Base-by-base conservation (phyloP, 306 rosid genomes). In the Fragaria ananassa region DNA sequence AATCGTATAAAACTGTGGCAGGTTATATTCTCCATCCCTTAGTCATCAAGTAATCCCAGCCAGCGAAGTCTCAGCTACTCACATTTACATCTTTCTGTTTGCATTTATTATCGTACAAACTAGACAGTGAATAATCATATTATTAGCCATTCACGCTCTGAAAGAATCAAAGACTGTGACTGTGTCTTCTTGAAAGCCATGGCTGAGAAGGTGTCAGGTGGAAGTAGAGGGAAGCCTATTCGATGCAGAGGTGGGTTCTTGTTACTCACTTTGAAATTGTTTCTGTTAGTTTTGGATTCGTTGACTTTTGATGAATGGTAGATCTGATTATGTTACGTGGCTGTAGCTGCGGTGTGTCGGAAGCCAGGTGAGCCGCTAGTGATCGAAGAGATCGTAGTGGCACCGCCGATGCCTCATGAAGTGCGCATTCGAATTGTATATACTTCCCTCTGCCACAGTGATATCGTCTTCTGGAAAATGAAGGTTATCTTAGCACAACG, bases 391-490 rank as follows among this genome's bases (percentile, higher is more conserved):
- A 76, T 94, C 21, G 51, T 83, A 1, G 97, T 94, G 66, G 96
- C 96, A 5, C 92, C 96, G 10, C 97, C 97, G 3, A 82, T 90
- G 97, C 71, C 91, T 41, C 85, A 31, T 56, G 98, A 92, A 81
- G 92, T 66, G 51, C 81, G 96, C 76, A 83, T 94, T 81, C 90
- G 90, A 51, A 79, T 91, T 66, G 62, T 90, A 51, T 92, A 94
- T 51, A 86, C 95, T 4, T 91, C 95, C 71, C 88, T 94, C 2
- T 94, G 97, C 76, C 84, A 87, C 53, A 94, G 93, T 0, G 98
- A 94, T 76, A 10, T 94, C 79, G 85, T 75, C n/a, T 90, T 90
- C 77, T 91, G 96, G 97, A 89, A 81, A 73, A 39, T 90, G 89
- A 79, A 90, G 96, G 97, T 90, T 70, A 47, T 47, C 1, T 8